phyloP scores from a whole-genome alignment of 176 grass and related monocot species.

The Pontederia paniculata region DNA sequence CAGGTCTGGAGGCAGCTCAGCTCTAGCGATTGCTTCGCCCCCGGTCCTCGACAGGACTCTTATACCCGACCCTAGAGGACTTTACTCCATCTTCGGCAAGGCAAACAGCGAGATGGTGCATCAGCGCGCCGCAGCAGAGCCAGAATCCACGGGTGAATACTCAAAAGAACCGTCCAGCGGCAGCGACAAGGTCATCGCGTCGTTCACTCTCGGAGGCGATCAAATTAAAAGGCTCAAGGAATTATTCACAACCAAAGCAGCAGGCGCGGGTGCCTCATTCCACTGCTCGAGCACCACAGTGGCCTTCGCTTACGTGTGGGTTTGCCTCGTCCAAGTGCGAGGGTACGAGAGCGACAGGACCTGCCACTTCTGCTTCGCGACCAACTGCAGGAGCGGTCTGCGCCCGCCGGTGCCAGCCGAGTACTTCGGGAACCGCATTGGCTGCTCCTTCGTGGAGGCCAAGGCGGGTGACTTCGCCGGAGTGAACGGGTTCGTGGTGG shows the following conservation, averaged over 20 bases:
- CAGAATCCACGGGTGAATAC: too few species aligned
- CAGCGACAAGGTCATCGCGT: not conserved
- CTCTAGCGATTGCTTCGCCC: not conserved
- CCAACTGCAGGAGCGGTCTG: conserved; percentile 22
- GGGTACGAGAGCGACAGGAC: not conserved
- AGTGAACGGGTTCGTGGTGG: conserved; percentile 15
- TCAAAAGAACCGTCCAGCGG: too few species aligned
- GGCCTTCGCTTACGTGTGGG: conserved; percentile 30
- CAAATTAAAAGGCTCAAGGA: not conserved
- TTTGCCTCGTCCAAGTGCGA: conserved; percentile 27
- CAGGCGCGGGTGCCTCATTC: too few species aligned
- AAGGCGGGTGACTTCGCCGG: conserved; percentile 11
- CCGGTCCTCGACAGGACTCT: not conserved
- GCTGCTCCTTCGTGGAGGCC: conserved; percentile 29
- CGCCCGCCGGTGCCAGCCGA: conserved; percentile 14
- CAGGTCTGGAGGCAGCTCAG: not conserved
- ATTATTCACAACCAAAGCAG: not conserved
- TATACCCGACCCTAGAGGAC: not conserved
- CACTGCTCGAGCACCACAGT: conserved; percentile 25
- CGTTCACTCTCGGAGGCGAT: not conserved
- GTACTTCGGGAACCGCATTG: conserved; percentile 45
- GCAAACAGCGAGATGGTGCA: too few species aligned
- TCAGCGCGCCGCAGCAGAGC: too few species aligned
- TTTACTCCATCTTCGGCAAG: too few species aligned
- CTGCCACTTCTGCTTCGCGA: conserved; percentile 21